Base-by-base conservation (phyloP, 2,329 filamentous ascomycete species). In the Pyricularia sp. region DNA sequence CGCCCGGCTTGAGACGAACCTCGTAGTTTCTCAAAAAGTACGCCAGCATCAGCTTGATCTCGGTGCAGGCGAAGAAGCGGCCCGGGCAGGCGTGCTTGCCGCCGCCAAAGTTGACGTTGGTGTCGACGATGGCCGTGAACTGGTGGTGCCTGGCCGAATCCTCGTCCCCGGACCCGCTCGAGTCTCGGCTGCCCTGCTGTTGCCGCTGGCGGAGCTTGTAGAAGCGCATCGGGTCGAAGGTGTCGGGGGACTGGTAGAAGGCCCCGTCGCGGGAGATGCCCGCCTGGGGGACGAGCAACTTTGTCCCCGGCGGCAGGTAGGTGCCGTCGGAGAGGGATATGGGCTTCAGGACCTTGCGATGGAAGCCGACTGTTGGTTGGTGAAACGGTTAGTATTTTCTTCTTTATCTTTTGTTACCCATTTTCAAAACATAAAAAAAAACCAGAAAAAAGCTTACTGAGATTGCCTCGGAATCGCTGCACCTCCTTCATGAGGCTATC, bases 401-500 rank as follows among this genome's bases (percentile, higher is more conserved):
- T 17, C 4, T 26, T 26, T 23, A n/a, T 23, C 6, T 1, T 11
- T 2, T 28, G 7, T 50, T 12, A 11, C n/a, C 55, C 5, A 23
- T 5, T 12, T n/a, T 50, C 12, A n/a, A 61, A 11, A 5, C 31
- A 12, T 25, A 14, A 50, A 10, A 14, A 4, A 23, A n/a, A 61
- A 11, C 7, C 31, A 12, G 26, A 14, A 50, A 10, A 14, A 4
- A 23, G 73, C 79, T 71, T 72, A 81, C 80, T 81, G 68, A 81
- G 81, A 31, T 81, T 82, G 36, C 80, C 80, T 3, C 76, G 75
- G 5, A 81, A 70, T 9, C 81, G 77, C 72, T 78, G 76, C 30
- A 77, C 76, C 72, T 84, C 82, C 70, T 80, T 81, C 76, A 84
- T 82, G 73, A 84, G 83, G 71, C 81, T 83, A 72, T 84, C 82